These are phyloP conservation scores for Mycena filopes DNA, from an alignment of 768 basidiomycete genomes.

Conservation along the genomic window DNA sequence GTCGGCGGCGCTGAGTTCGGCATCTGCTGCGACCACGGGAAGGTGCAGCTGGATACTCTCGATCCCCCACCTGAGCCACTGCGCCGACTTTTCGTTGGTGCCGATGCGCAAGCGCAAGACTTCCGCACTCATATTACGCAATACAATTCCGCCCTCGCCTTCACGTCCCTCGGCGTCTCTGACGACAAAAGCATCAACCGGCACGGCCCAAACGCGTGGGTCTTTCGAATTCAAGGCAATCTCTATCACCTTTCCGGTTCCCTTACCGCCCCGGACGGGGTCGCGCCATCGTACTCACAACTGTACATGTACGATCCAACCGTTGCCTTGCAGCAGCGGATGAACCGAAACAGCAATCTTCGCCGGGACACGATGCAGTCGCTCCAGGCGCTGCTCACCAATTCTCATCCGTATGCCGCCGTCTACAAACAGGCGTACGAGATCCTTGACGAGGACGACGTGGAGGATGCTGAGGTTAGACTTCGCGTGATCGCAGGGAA, in stretches of 20 bases:
- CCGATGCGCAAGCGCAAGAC: background rate
- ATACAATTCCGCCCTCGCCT: background rate
- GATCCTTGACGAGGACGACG: constrained; percentile 32
- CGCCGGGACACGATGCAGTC: constrained; percentile 33
- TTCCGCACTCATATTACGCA: background rate
- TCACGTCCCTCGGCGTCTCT: background rate
- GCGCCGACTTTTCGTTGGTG: no score
- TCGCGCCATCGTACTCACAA: constrained; percentile 45
- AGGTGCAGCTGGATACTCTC: background rate
- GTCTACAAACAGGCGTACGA: constrained; percentile 47
- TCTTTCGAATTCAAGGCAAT: no score
- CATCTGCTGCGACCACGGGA: background rate
- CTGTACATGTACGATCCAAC: constrained; percentile 52
- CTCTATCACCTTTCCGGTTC: background rate
- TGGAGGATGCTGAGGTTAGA: constrained; percentile 34
- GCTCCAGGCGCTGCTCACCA: constrained; percentile 39
- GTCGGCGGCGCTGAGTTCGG: background rate
- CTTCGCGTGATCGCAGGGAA: constrained; percentile 23
- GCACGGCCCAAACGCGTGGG: background rate
- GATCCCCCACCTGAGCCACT: no score
- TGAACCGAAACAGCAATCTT: constrained; percentile 41
- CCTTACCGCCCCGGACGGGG: constrained; percentile 39
- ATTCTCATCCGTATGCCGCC: constrained; percentile 39
- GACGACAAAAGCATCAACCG: background rate
- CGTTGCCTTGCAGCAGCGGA: constrained; percentile 40